Base-by-base conservation (phyloP, 306 rosid species). In the Cicer pinnatifidum region DNA sequence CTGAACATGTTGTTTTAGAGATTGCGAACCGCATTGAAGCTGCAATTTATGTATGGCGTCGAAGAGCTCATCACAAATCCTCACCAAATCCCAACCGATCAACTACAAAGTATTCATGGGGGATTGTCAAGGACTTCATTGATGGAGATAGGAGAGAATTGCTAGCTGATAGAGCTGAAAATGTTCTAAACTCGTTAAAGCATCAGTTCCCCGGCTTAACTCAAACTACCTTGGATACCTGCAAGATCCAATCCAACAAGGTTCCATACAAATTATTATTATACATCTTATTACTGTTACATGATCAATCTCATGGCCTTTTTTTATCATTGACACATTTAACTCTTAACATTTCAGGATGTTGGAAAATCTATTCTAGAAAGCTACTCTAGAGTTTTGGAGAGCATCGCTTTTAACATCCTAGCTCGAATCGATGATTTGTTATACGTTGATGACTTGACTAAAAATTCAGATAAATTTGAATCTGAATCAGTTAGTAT, bases 161-260 rank as follows among this genome's bases (percentile, higher is more conserved):
- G 43, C 82, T 94, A 7, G 99, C 96, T 7, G 90, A 94, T 71
- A 88, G 94, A 89, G 96, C 99, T 16, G 91, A 89, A 76, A 85
- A 83, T 67, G 83, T 91, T 82, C 78, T 91, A 68, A 61, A 82
- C 69, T 91, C 84, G 47, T 76, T 94, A 84, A 94, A 91, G 82
- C 97, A 89, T 75, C 86, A 97, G 43, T 91, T 88, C 77, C 99
- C 99, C 0, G 89, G 87, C 76, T 84, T 94, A 59, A 88, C 96
- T 39, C 97, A 94, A 86, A 89, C 99, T 19, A 83, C 88, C 58
- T 83, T 91, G 19, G 98, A 94, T 60, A 88, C 98, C 19, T 85
- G 91, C 94, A 94, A 91, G 82, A 91, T 94, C 80, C 97, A 94
- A 28, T 88, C 81, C 89, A 94, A 94, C 83, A 87, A 87, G 96